Evolutionary conservation across 768 basidiomycete genomes (phyloP).

Genomic region (Tricholoma bakamatsutake): DNA sequence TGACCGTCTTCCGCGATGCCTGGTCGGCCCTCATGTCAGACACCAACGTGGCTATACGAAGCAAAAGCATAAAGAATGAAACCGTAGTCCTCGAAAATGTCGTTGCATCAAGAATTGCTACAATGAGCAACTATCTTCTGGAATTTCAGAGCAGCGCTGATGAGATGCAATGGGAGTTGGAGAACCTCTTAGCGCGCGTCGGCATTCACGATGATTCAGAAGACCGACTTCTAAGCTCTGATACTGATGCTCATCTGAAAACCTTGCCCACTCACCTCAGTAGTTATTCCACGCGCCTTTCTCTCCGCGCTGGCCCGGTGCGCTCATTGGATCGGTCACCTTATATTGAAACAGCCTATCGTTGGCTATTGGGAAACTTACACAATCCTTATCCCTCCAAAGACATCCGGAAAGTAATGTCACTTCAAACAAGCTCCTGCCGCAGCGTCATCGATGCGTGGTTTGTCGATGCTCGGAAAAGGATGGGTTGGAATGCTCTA

Average conservation of each 20-base stretch:
- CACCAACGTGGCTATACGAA: background rate
- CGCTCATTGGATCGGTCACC: conserved; percentile 5
- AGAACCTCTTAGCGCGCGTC: conserved; percentile 9
- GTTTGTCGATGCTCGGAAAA: conserved; percentile 42
- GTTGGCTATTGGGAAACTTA: conserved; percentile 40
- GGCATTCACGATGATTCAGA: too few relatives aligned
- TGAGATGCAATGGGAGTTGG: conserved; percentile 7
- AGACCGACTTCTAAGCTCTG: too few relatives aligned
- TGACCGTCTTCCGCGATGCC: background rate
- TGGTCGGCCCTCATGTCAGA: conserved; percentile 3
- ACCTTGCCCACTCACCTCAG: too few relatives aligned
- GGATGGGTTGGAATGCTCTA: conserved; percentile 47
- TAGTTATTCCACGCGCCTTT: background rate
- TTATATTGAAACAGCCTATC: conserved; percentile 27
- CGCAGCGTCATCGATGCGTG: conserved; percentile 34
- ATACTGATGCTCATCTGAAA: too few relatives aligned
- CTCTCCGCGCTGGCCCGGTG: background rate
- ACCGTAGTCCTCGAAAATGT: conserved; percentile 5
- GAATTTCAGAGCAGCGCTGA: conserved; percentile 3
- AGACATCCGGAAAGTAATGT: conserved; percentile 23
- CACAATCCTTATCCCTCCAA: conserved; percentile 48
- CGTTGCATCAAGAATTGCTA: conserved; percentile 11
- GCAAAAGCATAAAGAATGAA: conserved; percentile 3
- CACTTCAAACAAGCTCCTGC: conserved; percentile 16
- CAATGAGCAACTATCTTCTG: conserved; percentile 8